Percentiles rank a stretch among this genome's conserved stretches.
phyloP scores from a whole-genome alignment of 495 filamentous ascomycete genomes.

The Podospora appendiculata region DNA sequence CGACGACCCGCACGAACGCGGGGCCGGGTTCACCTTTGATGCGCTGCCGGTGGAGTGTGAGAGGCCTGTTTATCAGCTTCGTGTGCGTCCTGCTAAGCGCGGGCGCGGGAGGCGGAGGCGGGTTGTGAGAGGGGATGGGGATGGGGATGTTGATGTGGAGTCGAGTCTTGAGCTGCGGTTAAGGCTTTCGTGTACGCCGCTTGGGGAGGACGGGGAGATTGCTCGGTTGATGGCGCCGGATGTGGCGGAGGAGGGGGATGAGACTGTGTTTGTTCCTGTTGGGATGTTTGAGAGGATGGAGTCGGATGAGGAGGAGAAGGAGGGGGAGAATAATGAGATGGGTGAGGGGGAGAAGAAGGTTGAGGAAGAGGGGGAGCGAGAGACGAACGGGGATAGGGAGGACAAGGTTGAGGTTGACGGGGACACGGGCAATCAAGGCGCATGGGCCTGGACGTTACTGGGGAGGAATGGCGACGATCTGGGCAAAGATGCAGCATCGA shows the following conservation, averaged over 20 bases:
- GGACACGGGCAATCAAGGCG: background rate
- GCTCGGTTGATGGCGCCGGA: background rate
- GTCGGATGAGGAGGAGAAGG: background rate
- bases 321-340: background rate
- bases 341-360: background rate
- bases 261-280: background rate
- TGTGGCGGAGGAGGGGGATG: background rate
- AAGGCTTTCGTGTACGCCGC: too few relatives aligned
- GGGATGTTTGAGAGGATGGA: background rate
- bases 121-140: too few relatives aligned
- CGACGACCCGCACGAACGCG: slow-evolving; percentile 28
- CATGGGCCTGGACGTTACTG: background rate
- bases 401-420: background rate
- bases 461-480: background rate
- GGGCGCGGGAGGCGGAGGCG: background rate
- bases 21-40: slow-evolving; percentile 26
- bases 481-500: background rate
- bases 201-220: too few relatives aligned
- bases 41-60: slow-evolving; percentile 23
- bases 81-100: background rate
- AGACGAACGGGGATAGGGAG: background rate
- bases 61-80: slow-evolving; percentile 6
- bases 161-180: too few relatives aligned
- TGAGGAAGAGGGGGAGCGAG: background rate
- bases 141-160: too few relatives aligned